Evolutionary conservation across 441 rosid species (phyloP).

Genomic region (Syzygium syzygioides): DNA sequence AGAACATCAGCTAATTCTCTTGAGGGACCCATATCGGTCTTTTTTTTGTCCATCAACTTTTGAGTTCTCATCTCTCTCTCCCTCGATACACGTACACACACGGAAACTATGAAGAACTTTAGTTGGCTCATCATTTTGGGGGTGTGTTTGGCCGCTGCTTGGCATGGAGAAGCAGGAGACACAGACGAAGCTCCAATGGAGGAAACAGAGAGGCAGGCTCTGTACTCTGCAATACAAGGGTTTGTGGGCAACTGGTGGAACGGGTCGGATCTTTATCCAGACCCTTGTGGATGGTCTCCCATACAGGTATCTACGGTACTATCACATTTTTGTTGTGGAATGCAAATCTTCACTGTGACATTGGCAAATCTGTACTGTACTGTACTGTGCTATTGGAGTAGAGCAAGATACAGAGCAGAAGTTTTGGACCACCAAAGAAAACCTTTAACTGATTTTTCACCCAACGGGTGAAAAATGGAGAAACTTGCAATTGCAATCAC

Average conservation of each 20-base stretch:
- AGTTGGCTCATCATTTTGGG: neutral
- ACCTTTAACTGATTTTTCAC: neutral
- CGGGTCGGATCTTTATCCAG: conserved; percentile 86
- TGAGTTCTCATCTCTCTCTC: neutral
- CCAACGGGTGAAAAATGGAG: neutral
- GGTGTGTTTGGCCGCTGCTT: conserved; percentile 24
- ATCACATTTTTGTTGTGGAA: neutral
- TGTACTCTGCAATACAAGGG: conserved; percentile 75
- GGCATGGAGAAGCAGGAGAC: conserved; percentile 36
- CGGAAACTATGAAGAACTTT: neutral
- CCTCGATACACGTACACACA: neutral
- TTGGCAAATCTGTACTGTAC: neutral
- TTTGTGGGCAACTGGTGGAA: conserved; percentile 88
- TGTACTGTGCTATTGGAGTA: neutral
- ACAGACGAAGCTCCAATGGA: conserved; percentile 64
- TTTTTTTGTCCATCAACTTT: neutral
- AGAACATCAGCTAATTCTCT: neutral
- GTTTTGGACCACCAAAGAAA: neutral
- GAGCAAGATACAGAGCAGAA: neutral
- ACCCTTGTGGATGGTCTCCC: conserved; percentile 99
- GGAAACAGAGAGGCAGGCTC: conserved; percentile 57
- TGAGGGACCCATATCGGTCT: neutral
- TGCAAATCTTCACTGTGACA: neutral
- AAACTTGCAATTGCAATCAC: neutral
- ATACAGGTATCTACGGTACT: conserved; percentile 50